A percentile compares a stretch with the other conserved stretches of the same genome.
Conservation (phyloP, 805 yeast genomes). For the Limtongozyma cylindracea region DNA sequence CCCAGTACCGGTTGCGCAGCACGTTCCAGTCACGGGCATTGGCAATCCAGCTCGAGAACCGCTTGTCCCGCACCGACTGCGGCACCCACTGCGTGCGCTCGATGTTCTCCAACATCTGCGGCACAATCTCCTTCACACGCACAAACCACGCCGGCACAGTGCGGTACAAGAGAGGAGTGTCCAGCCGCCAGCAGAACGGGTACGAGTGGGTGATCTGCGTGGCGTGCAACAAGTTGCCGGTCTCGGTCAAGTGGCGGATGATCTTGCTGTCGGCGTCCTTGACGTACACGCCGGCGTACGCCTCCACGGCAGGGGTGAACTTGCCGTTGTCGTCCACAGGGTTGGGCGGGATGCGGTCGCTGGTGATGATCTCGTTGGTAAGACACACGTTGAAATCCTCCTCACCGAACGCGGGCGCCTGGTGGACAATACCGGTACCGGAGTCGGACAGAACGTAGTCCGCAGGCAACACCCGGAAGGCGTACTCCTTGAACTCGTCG, state of each 20-base stretch:
- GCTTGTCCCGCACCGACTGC: conserved; percentile 63
- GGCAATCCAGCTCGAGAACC: conserved; percentile 95
- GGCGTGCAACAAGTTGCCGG: conserved; percentile 49
- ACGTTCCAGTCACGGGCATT: conserved; percentile 99
- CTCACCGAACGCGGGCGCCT: conserved; percentile 98
- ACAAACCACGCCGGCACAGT: conserved; percentile 99
- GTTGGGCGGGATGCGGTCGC: conserved; percentile 56
- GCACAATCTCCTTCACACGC: conserved; percentile 66
- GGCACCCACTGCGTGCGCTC: conserved; percentile 93
- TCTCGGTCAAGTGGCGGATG: conserved; percentile 58
- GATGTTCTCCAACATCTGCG: conserved; percentile 71
- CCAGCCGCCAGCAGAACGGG: conserved; percentile 99
- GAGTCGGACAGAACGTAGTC: conserved; percentile 78
- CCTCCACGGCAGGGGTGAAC: conserved; percentile 51
- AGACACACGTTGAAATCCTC: conserved; percentile 58
- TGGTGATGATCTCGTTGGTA: conserved; percentile 42
- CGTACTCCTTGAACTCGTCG: conserved; percentile 50
- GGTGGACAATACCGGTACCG: conserved; percentile 99
- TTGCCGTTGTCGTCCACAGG: conserved; percentile 88
- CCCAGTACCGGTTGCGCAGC: conserved; percentile 98
- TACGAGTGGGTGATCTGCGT: conserved; percentile 85
- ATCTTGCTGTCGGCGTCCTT: conserved; percentile 89
- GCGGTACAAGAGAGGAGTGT: conserved; percentile 88
- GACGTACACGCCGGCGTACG: conserved; percentile 65
- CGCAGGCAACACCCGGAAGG: conserved; percentile 61